Base-by-base conservation (phyloP, 495 filamentous ascomycete genomes). In the Lindgomyces ingoldianus region DNA sequence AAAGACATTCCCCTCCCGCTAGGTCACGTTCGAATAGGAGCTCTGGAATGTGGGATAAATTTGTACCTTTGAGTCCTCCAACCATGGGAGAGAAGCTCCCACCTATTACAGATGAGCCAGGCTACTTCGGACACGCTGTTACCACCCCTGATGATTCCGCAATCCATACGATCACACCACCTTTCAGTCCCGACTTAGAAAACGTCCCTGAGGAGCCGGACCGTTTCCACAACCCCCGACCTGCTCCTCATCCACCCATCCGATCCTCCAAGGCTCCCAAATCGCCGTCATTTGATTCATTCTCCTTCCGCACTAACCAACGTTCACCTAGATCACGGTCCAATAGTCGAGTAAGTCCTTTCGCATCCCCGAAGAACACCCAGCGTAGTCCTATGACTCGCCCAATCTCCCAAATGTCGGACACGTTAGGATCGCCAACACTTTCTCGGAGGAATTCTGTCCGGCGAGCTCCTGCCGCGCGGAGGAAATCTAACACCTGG, bases 161-260 rank as follows among this genome's bases (percentile, higher is more conserved):
- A 70, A 84, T 52, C 72, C 81, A 24, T 73, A 76, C 57, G 77
- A 80, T 30, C 70, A 81, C 68, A 60, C 70, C 70, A n/a, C 71
- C 60, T 47, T 76, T 75, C 42, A 78, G 77, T 30, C 74, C 77
- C 22, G 76, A 83, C 24, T 71, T 91, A 27, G 80, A 85, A 39
- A 81, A 91, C 61, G 89, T 94, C 11, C 85, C 87, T 2, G 90
- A 95, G 72, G 90, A 93, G 69, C 83, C 86, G 44, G 89, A 92
- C 45, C 14, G 56, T 18, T 70, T 69, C 44, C 57, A 65, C 27
- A 57, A 45, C 30, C 60, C 68, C 26, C 60, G 67, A 47, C 47
- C 64, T 9, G 67, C 71, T 16, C 60, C 70, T 21, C 57, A n/a
- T 9, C 66, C 66, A 45, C 68, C 68, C 33, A 8, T 51, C 11